Evolutionary conservation across 225 moss, liverwort and hornwort genomes (phyloP), one percentile per base, ranked within the genome.

Genomic region (Straminergon stramineum): DNA sequence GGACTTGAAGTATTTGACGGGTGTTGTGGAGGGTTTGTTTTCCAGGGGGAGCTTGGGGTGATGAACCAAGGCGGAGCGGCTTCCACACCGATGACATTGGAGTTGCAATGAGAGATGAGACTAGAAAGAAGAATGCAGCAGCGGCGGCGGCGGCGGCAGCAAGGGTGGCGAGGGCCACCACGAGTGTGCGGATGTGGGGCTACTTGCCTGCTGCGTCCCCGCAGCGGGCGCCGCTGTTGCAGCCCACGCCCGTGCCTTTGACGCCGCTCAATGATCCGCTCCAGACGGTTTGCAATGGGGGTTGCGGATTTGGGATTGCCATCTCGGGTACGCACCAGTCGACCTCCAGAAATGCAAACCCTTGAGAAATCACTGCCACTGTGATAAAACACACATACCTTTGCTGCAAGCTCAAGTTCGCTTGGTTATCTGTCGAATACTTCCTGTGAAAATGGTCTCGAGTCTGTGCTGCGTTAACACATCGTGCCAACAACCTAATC

Each of bases 151-250:
- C 17, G 21, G 63, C 74, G 43, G 87, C 48, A 81, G 81, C 60
- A 84, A 73, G 27, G 23, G 63, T 82, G 82, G 63, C 82, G 48
- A 62, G 63, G 52, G 26, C 53, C 89, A 41, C 67, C 28, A 90
- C 90, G 35, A 95, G 90, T 90, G 91, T 95, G 90, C 93, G 92
- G n/a, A 97, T 99, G 97, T 99, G 97, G 99, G 99, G 97, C 21
- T 99, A 99, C 88, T 86, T 99, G 89, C 99, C 97, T 60, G 95
- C 95, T 71, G 95, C 96, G 79, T 97, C 97, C 22, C 79, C 92
- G 26, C 92, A 94, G 84, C 92, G 95, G 84, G 88, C 90, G 63
- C 96, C 97, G 75, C 83, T 97, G 76, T 75, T 95, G 90, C 93
- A 89, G 52, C 99, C 99, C 37, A 94, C 94, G 65, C 81, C 93